Evolutionary conservation across 2,329 filamentous ascomycete genomes (phyloP).

Genomic region (Cephalotrichum gorgonifer): DNA sequence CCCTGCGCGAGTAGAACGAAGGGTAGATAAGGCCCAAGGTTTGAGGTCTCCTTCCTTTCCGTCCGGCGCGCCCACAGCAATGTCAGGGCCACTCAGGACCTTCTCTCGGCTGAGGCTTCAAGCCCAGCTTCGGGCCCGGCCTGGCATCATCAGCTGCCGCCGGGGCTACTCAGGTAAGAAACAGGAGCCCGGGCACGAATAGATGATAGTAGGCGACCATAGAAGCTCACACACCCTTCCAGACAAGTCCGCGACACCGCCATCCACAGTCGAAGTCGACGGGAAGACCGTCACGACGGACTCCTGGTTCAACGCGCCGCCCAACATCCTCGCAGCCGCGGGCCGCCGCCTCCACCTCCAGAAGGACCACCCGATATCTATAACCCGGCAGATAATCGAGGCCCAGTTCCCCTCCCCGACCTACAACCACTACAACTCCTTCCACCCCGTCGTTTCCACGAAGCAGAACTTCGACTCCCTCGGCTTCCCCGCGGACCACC

Average conservation of each 20-base stretch:
- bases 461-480: conserved; percentile 94
- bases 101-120: neutral
- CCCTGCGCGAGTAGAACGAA: neutral
- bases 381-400: conserved; percentile 88
- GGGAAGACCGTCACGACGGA: conserved; percentile 58
- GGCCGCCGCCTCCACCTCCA: conserved; percentile 80
- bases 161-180: conserved; percentile 3
- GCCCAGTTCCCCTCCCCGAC: conserved; percentile 66
- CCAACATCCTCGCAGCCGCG: conserved; percentile 64
- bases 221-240: neutral
- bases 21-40: neutral
- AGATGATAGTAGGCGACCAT: neutral
- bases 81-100: neutral
- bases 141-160: neutral
- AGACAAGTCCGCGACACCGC: neutral
- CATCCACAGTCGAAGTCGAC: conserved; percentile 40
- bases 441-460: conserved; percentile 76
- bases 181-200: neutral
- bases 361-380: conserved; percentile 77
- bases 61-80: neutral
- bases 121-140: neutral
- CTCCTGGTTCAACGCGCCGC: conserved; percentile 74
- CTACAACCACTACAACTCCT: conserved; percentile 67
- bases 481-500: conserved; percentile 79
- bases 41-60: neutral